Evolutionary conservation across 208 protist species (phyloP), one percentile per base, ranked within the genome.

Genomic region (Acanthamoeba rhysodes): DNA sequence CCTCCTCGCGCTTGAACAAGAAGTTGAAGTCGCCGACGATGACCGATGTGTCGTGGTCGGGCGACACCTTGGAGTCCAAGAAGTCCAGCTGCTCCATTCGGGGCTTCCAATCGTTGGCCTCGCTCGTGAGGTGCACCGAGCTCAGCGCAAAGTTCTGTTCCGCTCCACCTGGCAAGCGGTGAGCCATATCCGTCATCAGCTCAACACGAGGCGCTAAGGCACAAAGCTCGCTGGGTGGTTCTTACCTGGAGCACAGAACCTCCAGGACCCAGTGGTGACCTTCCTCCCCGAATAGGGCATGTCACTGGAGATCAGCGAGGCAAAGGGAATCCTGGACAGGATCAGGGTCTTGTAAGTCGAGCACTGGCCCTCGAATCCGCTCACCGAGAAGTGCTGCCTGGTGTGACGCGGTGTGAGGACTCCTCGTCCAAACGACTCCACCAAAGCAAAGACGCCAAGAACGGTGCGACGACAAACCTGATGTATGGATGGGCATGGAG

Each of bases 21-120:
- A 80, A 45, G 72, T 80, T 80, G 37, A 80, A 80, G 72, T 80
- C 72, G 18, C 72, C 72, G n/a, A 48, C 72, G 37, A 80, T 45
- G 10, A 80, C 18, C 16, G 72, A 80, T 0, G 32, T 45, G 72
- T 80, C 62, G 62, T 68, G 62, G 34, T 80, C 7, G 2, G 18
- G 32, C 34, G n/a, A 6, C 66, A 80, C 37, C 72, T 8, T 45
- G 29, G 24, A 32, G 72, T 80, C 72, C 29, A 50, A 29, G 72
- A 80, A 80, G 16, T 1, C 29, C 34, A 80, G 7, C 72, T 80
- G 72, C 32, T 80, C 72, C 34, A 80, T 80, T 4, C 72, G 24
- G 2, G 72, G 34, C 72, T 80, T 80, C 72, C 72, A 80, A 45
- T 80, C 72, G 22, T 80, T 80, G 32, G 72, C 72, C 37, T 80